Conservation (phyloP, 352 stramenopile genomes). For the Lagenidium giganteum region DNA sequence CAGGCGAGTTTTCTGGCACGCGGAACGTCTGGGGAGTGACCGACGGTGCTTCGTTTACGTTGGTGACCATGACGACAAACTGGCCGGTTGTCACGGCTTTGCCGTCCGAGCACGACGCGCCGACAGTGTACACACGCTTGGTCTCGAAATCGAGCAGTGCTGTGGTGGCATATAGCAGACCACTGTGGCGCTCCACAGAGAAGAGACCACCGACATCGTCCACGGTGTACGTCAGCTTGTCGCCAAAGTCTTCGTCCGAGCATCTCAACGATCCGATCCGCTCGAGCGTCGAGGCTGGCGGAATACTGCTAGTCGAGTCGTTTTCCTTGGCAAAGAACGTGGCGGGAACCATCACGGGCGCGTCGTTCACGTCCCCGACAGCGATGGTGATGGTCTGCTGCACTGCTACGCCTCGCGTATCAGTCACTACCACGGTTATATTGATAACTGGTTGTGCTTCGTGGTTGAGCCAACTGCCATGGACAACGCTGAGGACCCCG, state of each 20-base stretch:
- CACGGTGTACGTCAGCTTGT: slow-evolving; percentile 28
- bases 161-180: slow-evolving; percentile 33
- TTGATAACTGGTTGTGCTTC: slow-evolving; percentile 6
- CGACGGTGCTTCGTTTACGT: slow-evolving; percentile 44
- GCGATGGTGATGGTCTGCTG: slow-evolving; percentile 6
- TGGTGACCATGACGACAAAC: slow-evolving; percentile 25
- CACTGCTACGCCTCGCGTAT: slow-evolving; percentile 3
- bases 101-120: slow-evolving; percentile 34
- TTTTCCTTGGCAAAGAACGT: slow-evolving; percentile 16
- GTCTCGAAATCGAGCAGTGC: slow-evolving; percentile 42
- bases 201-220: slow-evolving; percentile 25
- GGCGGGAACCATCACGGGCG: slow-evolving; percentile 12
- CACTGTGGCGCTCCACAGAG: slow-evolving; percentile 31
- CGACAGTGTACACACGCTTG: slow-evolving; percentile 19
- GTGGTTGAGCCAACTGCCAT: slow-evolving; percentile 12
- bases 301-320: background rate
- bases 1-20: slow-evolving; percentile 26
- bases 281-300: slow-evolving; percentile 8
- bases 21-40: slow-evolving; percentile 20
- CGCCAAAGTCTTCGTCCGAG: slow-evolving; percentile 35
- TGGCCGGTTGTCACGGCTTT: slow-evolving; percentile 3
- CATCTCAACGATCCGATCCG: slow-evolving; percentile 35
- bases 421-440: slow-evolving; percentile 12
- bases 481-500: slow-evolving; percentile 8
- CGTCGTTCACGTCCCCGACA: slow-evolving; percentile 19